A percentile compares a stretch with the other conserved stretches of the same genome.
phyloP scores from a whole-genome alignment of 257 asterid species.

The Solanum chaucha region DNA sequence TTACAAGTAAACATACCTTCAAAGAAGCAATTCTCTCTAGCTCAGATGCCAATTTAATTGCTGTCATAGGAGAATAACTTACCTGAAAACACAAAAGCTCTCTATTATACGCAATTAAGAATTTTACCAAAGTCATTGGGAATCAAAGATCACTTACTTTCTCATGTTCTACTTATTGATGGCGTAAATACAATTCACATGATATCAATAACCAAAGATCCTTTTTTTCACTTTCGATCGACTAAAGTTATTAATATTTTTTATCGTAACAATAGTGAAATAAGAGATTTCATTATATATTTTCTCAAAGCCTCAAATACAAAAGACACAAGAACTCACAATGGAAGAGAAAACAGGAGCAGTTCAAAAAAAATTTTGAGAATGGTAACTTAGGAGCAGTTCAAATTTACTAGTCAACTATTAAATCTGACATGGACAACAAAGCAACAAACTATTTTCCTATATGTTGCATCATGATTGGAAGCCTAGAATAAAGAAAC shows the following conservation, averaged over 20 bases:
- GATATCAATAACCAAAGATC: not conserved
- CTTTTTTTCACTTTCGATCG: not conserved
- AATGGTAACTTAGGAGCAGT: not conserved
- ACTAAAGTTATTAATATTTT: not conserved
- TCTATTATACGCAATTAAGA: not conserved
- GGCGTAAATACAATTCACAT: not conserved
- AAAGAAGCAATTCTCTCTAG: slow-evolving; percentile 65
- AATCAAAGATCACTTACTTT: not conserved
- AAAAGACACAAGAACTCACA: not conserved
- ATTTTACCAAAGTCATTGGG: not conserved
- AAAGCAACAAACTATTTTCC: not conserved
- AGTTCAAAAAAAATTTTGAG: not conserved
- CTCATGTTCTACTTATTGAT: not conserved
- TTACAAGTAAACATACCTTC: slow-evolving; percentile 46
- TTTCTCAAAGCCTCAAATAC: not conserved
- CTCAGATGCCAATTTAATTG: slow-evolving; percentile 66
- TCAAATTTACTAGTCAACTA: not conserved
- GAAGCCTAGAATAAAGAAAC: not conserved
- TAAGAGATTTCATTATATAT: not conserved
- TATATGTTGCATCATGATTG: not conserved
- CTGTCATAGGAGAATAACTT: slow-evolving; percentile 44
- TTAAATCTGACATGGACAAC: not conserved
- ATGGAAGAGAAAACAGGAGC: not conserved
- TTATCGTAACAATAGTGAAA: not conserved
- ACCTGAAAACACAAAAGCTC: slow-evolving; percentile 32